Evolutionary conservation across 2,329 filamentous ascomycete species (phyloP).

Genomic region (Cladophialophora immunda): DNA sequence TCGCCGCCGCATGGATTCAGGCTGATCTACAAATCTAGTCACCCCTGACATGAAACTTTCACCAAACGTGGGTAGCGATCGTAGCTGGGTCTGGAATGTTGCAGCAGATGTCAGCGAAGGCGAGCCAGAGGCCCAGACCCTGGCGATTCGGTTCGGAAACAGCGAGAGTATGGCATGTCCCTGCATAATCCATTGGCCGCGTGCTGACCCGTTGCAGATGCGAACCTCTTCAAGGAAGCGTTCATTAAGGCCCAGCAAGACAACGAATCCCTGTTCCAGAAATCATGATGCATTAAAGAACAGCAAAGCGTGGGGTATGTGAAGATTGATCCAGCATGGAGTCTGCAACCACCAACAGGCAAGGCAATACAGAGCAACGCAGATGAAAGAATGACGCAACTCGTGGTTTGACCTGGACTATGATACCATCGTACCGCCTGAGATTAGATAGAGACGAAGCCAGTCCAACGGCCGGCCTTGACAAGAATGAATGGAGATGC

Average conservation of each 20-base stretch:
- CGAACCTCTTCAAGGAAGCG: conserved; percentile 96
- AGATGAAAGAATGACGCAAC: conserved; percentile 6
- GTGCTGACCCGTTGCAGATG: conserved; percentile 67
- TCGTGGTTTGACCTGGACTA: conserved; percentile 3
- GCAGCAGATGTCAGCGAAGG: conserved; percentile 98
- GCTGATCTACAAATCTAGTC: conserved; percentile 63
- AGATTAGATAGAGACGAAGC: conserved; percentile 26
- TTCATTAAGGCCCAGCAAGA: conserved; percentile 97
- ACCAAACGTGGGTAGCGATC: conserved; percentile 96
- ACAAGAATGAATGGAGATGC: conserved; percentile 14
- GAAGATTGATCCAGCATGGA: conserved; percentile 28
- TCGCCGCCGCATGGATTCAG: conserved; percentile 13
- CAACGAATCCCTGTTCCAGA: conserved; percentile 83
- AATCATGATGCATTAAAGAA: conserved; percentile 25
- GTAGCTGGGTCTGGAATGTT: conserved; percentile 99
- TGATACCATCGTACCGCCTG: conserved; percentile 7
- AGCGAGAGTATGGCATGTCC: conserved; percentile 78
- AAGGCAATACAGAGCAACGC: conserved; percentile 4
- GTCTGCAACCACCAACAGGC: conserved; percentile 8
- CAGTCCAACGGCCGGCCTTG: not conserved
- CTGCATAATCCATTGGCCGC: not conserved
- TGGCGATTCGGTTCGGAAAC: conserved; percentile 98
- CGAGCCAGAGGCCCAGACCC: conserved; percentile 92
- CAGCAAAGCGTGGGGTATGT: conserved; percentile 22
- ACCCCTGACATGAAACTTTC: conserved; percentile 99